These are phyloP conservation scores for Harringtonia aguacate DNA, from an alignment of 2,329 filamentous ascomycete genomes.

Conservation along the genomic window DNA sequence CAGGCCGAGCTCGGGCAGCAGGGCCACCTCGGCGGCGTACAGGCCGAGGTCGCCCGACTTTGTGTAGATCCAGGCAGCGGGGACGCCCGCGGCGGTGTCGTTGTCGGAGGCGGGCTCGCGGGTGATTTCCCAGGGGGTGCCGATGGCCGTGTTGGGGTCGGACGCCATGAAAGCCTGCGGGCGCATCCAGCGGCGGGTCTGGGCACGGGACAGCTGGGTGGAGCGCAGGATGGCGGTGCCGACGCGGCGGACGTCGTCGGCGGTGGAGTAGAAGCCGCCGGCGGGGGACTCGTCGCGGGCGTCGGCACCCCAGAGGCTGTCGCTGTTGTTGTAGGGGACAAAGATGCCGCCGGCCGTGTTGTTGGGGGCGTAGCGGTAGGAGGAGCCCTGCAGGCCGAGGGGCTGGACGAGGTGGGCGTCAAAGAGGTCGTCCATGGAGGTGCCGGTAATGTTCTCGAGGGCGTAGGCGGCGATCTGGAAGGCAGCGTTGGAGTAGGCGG, in stretches of 20 bases:
- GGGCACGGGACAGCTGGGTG: conserved; percentile 24
- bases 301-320: conserved; percentile 15
- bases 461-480: conserved; percentile 26
- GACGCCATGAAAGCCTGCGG: conserved; percentile 25
- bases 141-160: too few relatives aligned
- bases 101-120: conserved; percentile 4
- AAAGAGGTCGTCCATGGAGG: conserved; percentile 17
- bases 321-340: conserved; percentile 10
- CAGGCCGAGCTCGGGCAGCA: conserved; percentile 35
- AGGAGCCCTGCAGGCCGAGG: conserved; percentile 20
- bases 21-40: conserved; percentile 27
- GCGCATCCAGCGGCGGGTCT: conserved; percentile 34
- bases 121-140: too few relatives aligned
- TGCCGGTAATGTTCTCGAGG: conserved; percentile 27
- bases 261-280: conserved; percentile 1
- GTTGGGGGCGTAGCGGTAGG: conserved; percentile 12
- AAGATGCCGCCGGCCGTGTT: conserved; percentile 12
- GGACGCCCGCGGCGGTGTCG: conserved; percentile 22
- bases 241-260: conserved; percentile 29
- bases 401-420: conserved; percentile 19
- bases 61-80: conserved; percentile 32
- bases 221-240: conserved; percentile 29
- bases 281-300: conserved; percentile 14
- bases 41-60: conserved; percentile 31
- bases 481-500: conserved; percentile 25